Evolutionary conservation across 2,329 filamentous ascomycete genomes (phyloP), one percentile per base, ranked within the genome.

Genomic region (Pseudogymnoascus sp.): DNA sequence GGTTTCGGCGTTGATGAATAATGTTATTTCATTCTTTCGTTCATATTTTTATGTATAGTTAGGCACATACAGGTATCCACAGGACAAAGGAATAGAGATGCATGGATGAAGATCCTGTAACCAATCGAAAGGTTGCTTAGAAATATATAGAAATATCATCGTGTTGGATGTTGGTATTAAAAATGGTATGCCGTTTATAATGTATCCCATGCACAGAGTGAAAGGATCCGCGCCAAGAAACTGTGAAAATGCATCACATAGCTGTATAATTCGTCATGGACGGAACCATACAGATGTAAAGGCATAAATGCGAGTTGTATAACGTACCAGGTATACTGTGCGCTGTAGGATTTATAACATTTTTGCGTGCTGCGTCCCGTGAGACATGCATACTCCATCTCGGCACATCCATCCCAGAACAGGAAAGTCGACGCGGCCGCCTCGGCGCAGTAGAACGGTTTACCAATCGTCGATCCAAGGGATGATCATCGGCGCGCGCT

Each of bases 371-470:
- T 56, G n/a, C 34, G 5, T 25, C 31, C n/a, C 12, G 16, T 18
- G 23, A 53, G 25, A 53, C 46, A 16, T 53, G n/a, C 46, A 53
- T 53, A 53, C 4, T 18, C 14, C 46, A 53, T 31, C 14, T 31
- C 25, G n/a, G n/a, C 46, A 16, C 28, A 31, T 31, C 28, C n/a
- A 9, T 34, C 28, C 25, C 49, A 21, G n/a, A 56, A 56, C 25
- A 56, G 49, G 49, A 56, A 56, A 56, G n/a, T 56, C 49, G 49
- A 34, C 12, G 49, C 49, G 49, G 49, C 49, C 49, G 28, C 49
- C 49, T 56, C 9, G n/a, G 49, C 49, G 28, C 25, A 56, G 49
- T 34, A 34, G 49, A 18, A 34, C n/a, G 5, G 12, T 34, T 56
- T 34, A 56, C 49, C 28, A 34, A 56, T 56, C 25, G 25, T 16